Conservation (phyloP, 257 asterid species). For the Orobanche coerulescens region DNA sequence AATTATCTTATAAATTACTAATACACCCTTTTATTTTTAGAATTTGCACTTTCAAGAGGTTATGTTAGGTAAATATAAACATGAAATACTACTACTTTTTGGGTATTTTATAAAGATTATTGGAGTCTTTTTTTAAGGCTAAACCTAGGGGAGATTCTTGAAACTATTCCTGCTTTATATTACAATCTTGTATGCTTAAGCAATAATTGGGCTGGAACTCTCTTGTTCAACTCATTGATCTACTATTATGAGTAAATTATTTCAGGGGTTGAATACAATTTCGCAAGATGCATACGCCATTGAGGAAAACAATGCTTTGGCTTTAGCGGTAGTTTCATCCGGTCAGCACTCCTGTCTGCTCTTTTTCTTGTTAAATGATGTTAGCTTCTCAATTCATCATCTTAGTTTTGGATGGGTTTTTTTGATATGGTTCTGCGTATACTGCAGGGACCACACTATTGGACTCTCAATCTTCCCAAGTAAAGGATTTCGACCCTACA, state of each 20-base stretch:
- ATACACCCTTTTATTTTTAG: neutral
- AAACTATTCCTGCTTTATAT: neutral
- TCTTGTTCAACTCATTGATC: neutral
- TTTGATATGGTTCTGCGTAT: slow-evolving; percentile 8
- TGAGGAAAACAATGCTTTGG: slow-evolving; percentile 87
- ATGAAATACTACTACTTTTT: neutral
- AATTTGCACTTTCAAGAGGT: neutral
- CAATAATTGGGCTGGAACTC: neutral
- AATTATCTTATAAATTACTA: no score
- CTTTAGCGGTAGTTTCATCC: slow-evolving; percentile 82
- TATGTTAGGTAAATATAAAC: neutral
- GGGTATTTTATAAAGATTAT: neutral
- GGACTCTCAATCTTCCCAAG: slow-evolving; percentile 40
- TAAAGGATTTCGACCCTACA: slow-evolving; percentile 58
- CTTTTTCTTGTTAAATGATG: neutral
- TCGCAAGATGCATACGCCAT: slow-evolving; percentile 54
- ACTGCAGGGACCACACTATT: slow-evolving; percentile 54
- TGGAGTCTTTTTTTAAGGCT: neutral
- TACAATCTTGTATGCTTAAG: slow-evolving; percentile 3
- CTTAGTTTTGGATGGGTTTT: neutral
- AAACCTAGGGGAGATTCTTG: neutral
- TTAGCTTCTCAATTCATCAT: slow-evolving; percentile 5
- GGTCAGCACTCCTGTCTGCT: slow-evolving; percentile 38
- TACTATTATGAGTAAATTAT: slow-evolving; percentile 9
- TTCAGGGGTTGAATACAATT: slow-evolving; percentile 69